phyloP scores from a whole-genome alignment of 2,329 filamentous ascomycete genomes.

The Phyllosticta capitalensis region DNA sequence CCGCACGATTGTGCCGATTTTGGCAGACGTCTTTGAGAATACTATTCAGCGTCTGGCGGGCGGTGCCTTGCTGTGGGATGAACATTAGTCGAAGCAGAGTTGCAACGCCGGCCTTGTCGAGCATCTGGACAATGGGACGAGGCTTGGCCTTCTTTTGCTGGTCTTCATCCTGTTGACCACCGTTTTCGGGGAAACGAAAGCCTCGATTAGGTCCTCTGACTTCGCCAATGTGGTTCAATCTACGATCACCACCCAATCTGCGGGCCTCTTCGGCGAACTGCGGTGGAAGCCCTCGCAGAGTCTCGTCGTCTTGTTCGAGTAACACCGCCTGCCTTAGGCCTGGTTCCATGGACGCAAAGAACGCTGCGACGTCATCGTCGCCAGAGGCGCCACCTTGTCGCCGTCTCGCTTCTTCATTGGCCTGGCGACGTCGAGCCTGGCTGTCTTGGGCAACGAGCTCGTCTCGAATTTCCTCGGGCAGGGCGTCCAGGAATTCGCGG shows the following conservation, averaged over 20 bases:
- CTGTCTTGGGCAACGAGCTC: slow-evolving; percentile 89
- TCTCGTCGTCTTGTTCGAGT: slow-evolving; percentile 82
- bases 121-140: slow-evolving; percentile 84
- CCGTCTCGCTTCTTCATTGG: slow-evolving; percentile 71
- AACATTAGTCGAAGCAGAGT: slow-evolving; percentile 99
- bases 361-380: slow-evolving; percentile 80
- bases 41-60: slow-evolving; percentile 72
- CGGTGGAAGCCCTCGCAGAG: slow-evolving; percentile 73
- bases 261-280: slow-evolving; percentile 82
- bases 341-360: slow-evolving; percentile 81
- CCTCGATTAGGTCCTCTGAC: slow-evolving; percentile 17
- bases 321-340: slow-evolving; percentile 77
- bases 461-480: slow-evolving; percentile 80
- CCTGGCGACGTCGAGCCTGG: slow-evolving; percentile 75
- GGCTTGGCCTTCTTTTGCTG: slow-evolving; percentile 58
- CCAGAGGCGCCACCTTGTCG: slow-evolving; percentile 44
- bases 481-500: slow-evolving; percentile 84
- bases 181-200: slow-evolving; percentile 6
- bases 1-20: slow-evolving; percentile 89
- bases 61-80: slow-evolving; percentile 80
- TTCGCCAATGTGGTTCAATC: slow-evolving; percentile 38
- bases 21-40: slow-evolving; percentile 88
- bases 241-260: slow-evolving; percentile 49
- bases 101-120: slow-evolving; percentile 90
- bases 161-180: slow-evolving; percentile 34